A percentile compares a stretch with the other conserved stretches of the same genome.
These are phyloP conservation scores for Cyberlindnera samutprakarnensis DNA, from an alignment of 805 yeast species.

Conservation along the genomic window DNA sequence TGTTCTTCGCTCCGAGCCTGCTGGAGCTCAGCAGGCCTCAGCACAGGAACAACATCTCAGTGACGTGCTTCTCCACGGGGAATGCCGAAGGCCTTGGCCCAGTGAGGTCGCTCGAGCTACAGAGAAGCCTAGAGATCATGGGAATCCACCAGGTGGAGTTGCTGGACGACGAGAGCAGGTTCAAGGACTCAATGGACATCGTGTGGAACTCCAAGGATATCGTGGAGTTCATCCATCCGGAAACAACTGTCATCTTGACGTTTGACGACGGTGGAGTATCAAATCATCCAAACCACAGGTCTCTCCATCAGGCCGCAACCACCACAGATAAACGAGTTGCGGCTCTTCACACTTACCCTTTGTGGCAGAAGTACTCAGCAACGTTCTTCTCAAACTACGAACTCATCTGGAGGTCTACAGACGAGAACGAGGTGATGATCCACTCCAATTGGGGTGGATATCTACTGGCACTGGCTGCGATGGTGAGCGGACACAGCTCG, in stretches of 20 bases:
- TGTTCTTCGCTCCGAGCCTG: conserved; percentile 88
- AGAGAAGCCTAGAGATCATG: conserved; percentile 42
- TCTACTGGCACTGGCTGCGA: conserved; percentile 47
- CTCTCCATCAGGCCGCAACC: conserved; percentile 43
- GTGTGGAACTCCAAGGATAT: conserved; percentile 53
- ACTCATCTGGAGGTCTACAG: background rate
- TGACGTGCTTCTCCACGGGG: conserved; percentile 74
- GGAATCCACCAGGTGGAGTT: conserved; percentile 40
- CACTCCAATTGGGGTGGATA: conserved; percentile 14
- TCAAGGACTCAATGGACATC: conserved; percentile 61
- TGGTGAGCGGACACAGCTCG: conserved; percentile 75
- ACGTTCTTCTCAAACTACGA: conserved; percentile 20
- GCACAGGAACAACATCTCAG: conserved; percentile 42
- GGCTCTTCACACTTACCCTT: conserved; percentile 26
- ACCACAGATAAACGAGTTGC: conserved; percentile 14
- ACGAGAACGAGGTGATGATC: background rate
- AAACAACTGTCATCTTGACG: conserved; percentile 46
- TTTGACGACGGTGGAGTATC: conserved; percentile 84
- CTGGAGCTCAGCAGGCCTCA: conserved; percentile 40
- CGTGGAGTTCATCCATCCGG: conserved; percentile 26
- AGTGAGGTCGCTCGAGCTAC: conserved; percentile 53
- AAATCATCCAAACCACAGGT: conserved; percentile 77
- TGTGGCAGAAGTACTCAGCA: conserved; percentile 40
- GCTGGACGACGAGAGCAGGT: conserved; percentile 37
- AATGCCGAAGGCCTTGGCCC: conserved; percentile 68